Base-by-base conservation (phyloP, 345 rosid species). In the rapeseed (Brassica napus) region DNA sequence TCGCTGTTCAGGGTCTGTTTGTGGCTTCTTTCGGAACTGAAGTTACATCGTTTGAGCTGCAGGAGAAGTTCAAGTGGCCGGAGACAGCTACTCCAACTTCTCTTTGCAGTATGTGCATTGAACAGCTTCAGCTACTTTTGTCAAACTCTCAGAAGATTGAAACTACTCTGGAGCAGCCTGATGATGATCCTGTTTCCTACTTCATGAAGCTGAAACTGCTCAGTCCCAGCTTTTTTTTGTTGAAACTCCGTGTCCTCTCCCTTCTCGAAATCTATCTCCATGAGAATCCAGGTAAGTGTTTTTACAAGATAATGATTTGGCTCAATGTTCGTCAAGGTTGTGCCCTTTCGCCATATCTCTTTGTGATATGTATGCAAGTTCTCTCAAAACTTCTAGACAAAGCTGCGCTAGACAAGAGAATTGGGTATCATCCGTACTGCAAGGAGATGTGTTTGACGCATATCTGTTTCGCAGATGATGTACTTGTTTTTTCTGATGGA, bases 61-160 rank as follows among this genome's bases (percentile, higher is more conserved):
- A 90, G 81, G 99, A 95, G 89, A 95, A 89, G 81, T 93, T 95
- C 79, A 89, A 89, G 82, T 95, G 99, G 98, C 97, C 99, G 30
- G 93, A 88, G 81, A 85, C 85, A 72, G 89, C 95, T 1, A 83
- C 94, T 64, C 86, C 99, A 1, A 83, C 70, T 83, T 86, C 87
- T 60, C 86, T 92, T 80, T 92, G 99, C 88, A 83, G 81, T 65
- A 83, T 90, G 83, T 89, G 98, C 78, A 92, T 96, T 42, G 99
- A 93, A 86, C 98, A 96, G 82, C 88, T 95, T 69, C 98, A 93
- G 71, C 82, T 82, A 35, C 80, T 96, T 82, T 82, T 96, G 82
- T 90, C 97, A 59, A 87, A 82, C 79, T 87, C 92, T 81, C 97
- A 80, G 47, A 93, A 92, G 86, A 80, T 80, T 39, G 97, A 92